Percentiles rank a stretch among this genome's conserved stretches.
Evolutionary conservation across 192 early-diverging fungal genomes (phyloP).

Genomic region (Dimargaris cristalligena): DNA sequence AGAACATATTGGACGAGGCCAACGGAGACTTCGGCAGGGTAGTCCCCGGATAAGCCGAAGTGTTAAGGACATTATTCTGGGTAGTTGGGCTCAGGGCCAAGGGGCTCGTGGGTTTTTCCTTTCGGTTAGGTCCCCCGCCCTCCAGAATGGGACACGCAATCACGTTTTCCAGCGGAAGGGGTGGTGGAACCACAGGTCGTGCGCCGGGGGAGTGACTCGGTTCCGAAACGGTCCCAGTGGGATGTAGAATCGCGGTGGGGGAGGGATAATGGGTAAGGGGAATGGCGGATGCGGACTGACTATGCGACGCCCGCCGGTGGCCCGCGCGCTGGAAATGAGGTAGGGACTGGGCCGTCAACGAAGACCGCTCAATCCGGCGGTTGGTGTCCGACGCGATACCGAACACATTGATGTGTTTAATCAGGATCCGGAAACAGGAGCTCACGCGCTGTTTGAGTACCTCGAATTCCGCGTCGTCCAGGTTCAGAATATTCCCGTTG

Average conservation of each 20-base stretch:
- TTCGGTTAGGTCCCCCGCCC: no score
- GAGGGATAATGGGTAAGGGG: no score
- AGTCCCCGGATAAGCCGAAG: no score
- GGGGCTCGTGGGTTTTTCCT: no score
- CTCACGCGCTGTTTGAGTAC: conserved; percentile 53
- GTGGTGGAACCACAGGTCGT: background rate
- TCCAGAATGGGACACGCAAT: no score
- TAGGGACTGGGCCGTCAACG: background rate
- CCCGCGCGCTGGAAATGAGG: no score
- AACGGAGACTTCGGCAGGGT: no score
- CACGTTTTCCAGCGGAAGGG: background rate
- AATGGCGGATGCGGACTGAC: no score
- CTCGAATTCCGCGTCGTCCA: conserved; percentile 53
- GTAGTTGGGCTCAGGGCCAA: background rate
- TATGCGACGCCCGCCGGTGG: background rate
- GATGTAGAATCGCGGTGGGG: no score
- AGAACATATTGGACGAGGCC: no score
- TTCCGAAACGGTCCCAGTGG: no score
- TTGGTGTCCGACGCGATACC: conserved; percentile 11
- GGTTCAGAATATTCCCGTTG: conserved; percentile 47
- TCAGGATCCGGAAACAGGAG: conserved; percentile 33
- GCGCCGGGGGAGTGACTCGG: no score
- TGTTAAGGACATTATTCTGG: background rate
- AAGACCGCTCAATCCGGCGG: conserved; percentile 4
- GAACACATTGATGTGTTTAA: conserved; percentile 10